Evolutionary conservation across 495 filamentous ascomycete species (phyloP).

Genomic region (Aspergillus ostianus): DNA sequence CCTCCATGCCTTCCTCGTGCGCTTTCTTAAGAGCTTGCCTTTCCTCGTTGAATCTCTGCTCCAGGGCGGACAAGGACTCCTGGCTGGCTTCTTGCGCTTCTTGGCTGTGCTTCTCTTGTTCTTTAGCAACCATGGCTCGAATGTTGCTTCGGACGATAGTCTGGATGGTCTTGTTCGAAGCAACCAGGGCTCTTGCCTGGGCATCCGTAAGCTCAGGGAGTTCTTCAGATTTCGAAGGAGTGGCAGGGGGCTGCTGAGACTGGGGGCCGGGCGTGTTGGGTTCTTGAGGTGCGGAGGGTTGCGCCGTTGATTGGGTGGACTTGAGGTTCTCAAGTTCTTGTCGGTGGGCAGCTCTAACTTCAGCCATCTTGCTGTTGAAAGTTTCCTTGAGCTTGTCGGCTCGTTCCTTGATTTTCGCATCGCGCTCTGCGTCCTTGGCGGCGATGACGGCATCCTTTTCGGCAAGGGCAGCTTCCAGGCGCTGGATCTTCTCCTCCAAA

Average conservation of each 20-base stretch:
- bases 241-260: slow-evolving; percentile 34
- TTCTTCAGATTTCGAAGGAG: slow-evolving; percentile 32
- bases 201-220: slow-evolving; percentile 49
- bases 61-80: slow-evolving; percentile 35
- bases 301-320: slow-evolving; percentile 57
- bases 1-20: slow-evolving; percentile 35
- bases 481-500: slow-evolving; percentile 46
- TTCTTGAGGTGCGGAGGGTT: slow-evolving; percentile 54
- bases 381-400: slow-evolving; percentile 70
- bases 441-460: slow-evolving; percentile 43
- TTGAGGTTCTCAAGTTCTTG: slow-evolving; percentile 64
- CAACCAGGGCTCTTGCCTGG: slow-evolving; percentile 63
- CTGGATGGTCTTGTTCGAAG: slow-evolving; percentile 62
- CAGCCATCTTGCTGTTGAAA: slow-evolving; percentile 66
- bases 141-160: slow-evolving; percentile 69
- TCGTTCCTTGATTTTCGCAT: slow-evolving; percentile 62
- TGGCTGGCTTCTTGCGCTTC: slow-evolving; percentile 34
- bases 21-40: slow-evolving; percentile 65
- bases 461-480: slow-evolving; percentile 49
- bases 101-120: slow-evolving; percentile 57
- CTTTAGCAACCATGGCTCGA: slow-evolving; percentile 51
- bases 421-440: slow-evolving; percentile 42
- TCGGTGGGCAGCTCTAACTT: slow-evolving; percentile 54
- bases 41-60: slow-evolving; percentile 53
- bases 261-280: slow-evolving; percentile 33